Percentiles rank a stretch among this genome's conserved stretches.
Conservation (phyloP, 2,329 filamentous ascomycete species). For the Diaporthe sp. region DNA sequence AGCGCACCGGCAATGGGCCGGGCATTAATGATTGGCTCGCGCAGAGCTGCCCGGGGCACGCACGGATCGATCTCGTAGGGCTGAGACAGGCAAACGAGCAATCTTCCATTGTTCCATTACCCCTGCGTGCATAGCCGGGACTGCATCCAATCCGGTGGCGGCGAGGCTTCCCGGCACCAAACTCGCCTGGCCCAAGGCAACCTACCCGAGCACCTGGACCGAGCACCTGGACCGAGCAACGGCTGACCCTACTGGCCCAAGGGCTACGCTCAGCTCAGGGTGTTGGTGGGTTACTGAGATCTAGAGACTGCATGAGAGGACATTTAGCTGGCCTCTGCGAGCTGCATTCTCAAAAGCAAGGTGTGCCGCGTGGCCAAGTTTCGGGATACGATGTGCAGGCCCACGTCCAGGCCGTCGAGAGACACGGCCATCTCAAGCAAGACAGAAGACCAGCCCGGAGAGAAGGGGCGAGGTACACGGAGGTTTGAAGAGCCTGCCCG, state of each 20-base stretch:
- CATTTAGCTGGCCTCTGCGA: background rate
- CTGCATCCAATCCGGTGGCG: conserved; percentile 4
- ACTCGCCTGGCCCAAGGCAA: background rate
- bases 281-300: background rate
- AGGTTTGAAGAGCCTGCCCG: background rate
- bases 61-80: conserved; percentile 26
- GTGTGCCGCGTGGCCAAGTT: background rate
- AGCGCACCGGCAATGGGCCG: background rate
- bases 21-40: conserved; percentile 4
- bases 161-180: background rate
- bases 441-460: background rate
- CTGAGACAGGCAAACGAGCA: too few species aligned
- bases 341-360: background rate
- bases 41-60: background rate
- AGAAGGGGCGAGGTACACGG: background rate
- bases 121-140: background rate
- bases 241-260: background rate
- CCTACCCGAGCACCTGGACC: too few species aligned
- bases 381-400: background rate
- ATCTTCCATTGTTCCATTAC: too few species aligned
- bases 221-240: background rate
- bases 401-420: conserved; percentile 6
- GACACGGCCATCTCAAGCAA: too few species aligned
- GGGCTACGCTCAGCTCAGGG: background rate
- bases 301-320: background rate